These are phyloP conservation scores for Arthrobotrys musiformis DNA, from an alignment of 2,329 filamentous ascomycete genomes.

Conservation along the genomic window DNA sequence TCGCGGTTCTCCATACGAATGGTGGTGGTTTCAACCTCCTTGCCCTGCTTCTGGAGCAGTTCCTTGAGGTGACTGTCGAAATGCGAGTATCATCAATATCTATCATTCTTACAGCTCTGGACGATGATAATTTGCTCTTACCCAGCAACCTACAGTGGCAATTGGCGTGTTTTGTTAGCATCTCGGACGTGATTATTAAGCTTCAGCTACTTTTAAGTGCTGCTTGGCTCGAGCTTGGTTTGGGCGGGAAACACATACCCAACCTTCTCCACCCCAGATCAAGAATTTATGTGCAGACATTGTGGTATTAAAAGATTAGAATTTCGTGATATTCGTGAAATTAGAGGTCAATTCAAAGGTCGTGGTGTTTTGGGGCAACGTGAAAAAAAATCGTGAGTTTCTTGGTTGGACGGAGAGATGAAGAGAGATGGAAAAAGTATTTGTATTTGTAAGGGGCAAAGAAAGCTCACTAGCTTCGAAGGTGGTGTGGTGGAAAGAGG, in stretches of 20 bases:
- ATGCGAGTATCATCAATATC: slow-evolving; percentile 18
- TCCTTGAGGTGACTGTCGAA: slow-evolving; percentile 68
- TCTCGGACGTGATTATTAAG: slow-evolving; percentile 19
- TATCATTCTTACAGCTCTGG: not conserved
- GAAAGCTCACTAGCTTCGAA: not conserved
- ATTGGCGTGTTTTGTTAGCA: slow-evolving; percentile 35
- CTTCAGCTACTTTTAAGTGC: not conserved
- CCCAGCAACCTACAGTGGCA: slow-evolving; percentile 49
- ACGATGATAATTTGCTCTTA: slow-evolving; percentile 20
- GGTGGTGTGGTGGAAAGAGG: slow-evolving; percentile 20
- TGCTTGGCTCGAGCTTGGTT: not conserved
- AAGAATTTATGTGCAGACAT: slow-evolving; percentile 66
- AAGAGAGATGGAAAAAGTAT: not conserved
- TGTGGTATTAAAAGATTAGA: slow-evolving; percentile 20
- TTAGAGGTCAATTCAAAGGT: not conserved
- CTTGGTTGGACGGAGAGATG: not conserved
- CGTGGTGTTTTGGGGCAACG: not conserved
- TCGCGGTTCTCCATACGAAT: slow-evolving; percentile 74
- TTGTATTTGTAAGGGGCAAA: slow-evolving; percentile 9
- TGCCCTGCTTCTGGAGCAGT: slow-evolving; percentile 70
- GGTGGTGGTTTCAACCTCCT: slow-evolving; percentile 71
- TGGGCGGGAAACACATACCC: slow-evolving; percentile 31
- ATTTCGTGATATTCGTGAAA: slow-evolving; percentile 22
- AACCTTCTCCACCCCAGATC: slow-evolving; percentile 73
- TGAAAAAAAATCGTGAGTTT: not conserved